Percentiles rank a stretch among this genome's conserved stretches.
phyloP scores from a whole-genome alignment of 768 basidiomycete species.

The Tricholoma flavovirens region DNA sequence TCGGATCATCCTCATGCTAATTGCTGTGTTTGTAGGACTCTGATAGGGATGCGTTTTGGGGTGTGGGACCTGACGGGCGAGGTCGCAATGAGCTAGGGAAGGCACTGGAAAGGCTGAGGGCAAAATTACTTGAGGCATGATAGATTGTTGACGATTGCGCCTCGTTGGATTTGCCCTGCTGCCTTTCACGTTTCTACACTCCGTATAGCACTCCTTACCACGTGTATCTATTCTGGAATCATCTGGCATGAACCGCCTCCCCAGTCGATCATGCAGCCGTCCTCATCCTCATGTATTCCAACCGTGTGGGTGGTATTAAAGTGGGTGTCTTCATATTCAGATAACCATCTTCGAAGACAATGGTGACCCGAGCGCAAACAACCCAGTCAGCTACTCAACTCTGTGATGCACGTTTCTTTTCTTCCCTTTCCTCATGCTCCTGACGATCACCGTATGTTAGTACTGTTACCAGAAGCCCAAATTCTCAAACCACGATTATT shows the following conservation, averaged over 20 bases:
- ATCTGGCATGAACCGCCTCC: slow-evolving; percentile 2
- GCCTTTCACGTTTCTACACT: neutral
- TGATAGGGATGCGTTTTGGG: slow-evolving; percentile 77
- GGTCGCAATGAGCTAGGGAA: slow-evolving; percentile 75
- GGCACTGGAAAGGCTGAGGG: slow-evolving; percentile 57
- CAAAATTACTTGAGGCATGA: slow-evolving; percentile 38
- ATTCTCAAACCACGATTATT: slow-evolving; percentile 39
- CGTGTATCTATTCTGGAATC: slow-evolving; percentile 2
- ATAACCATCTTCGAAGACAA: slow-evolving; percentile 2
- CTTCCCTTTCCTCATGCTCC: neutral
- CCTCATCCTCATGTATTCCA: slow-evolving; percentile 2
- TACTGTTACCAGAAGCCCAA: slow-evolving; percentile 48
- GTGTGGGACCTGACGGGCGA: slow-evolving; percentile 57
- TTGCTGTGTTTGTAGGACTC: slow-evolving; percentile 45
- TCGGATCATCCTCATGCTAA: slow-evolving; percentile 4
- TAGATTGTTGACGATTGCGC: slow-evolving; percentile 21
- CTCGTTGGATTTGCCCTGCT: slow-evolving; percentile 18
- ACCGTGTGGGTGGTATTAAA: slow-evolving; percentile 8
- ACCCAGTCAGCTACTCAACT: slow-evolving; percentile 23
- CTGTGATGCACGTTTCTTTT: slow-evolving; percentile 32
- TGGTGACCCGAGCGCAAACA: slow-evolving; percentile 9
- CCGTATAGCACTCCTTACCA: neutral
- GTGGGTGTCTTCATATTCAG: neutral
- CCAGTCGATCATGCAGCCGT: neutral
- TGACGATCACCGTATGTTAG: slow-evolving; percentile 19